Percentiles rank a stretch among this genome's conserved stretches.
Conservation (phyloP, 208 protist genomes). For the Spongospora subterranea region DNA sequence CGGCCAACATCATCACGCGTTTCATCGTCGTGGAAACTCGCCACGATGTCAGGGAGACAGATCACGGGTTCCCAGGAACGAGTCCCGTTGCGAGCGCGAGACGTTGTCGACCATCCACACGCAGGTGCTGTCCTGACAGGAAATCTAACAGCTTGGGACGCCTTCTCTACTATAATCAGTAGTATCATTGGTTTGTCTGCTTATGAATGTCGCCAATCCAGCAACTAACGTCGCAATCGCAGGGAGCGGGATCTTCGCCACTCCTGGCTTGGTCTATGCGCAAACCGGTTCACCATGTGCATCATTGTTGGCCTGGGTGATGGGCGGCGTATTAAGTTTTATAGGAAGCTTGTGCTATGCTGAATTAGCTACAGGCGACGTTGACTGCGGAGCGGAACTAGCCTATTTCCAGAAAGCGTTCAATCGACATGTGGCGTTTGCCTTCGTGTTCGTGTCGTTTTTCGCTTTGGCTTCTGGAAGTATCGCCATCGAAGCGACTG, state of each 20-base stretch:
- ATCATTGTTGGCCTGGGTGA: constrained; percentile 2
- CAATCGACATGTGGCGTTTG: neutral
- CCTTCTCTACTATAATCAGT: neutral
- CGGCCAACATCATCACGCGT: too few species aligned
- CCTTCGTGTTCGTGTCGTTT: constrained; percentile 16
- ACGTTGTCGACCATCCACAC: too few species aligned
- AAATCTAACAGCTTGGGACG: neutral
- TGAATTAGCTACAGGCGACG: constrained; percentile 2
- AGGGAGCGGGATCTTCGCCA: constrained; percentile 44
- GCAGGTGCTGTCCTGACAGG: neutral
- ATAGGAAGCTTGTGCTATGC: constrained; percentile 27
- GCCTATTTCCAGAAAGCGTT: constrained; percentile 55
- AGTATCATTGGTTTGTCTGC: neutral
- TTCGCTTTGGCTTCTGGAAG: neutral
- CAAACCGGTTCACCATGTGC: neutral
- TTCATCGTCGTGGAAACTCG: too few species aligned
- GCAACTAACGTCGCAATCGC: too few species aligned
- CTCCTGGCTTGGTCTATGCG: constrained; percentile 17
- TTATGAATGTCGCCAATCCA: too few species aligned
- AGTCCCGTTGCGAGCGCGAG: too few species aligned
- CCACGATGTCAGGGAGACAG: too few species aligned
- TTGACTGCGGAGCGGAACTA: neutral
- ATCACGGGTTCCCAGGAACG: too few species aligned
- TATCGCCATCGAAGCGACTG: constrained; percentile 30
- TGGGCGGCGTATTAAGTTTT: neutral